Evolutionary conservation across 129 eudicot species (phyloP).

Genomic region (Ambrosia artemisiifolia): DNA sequence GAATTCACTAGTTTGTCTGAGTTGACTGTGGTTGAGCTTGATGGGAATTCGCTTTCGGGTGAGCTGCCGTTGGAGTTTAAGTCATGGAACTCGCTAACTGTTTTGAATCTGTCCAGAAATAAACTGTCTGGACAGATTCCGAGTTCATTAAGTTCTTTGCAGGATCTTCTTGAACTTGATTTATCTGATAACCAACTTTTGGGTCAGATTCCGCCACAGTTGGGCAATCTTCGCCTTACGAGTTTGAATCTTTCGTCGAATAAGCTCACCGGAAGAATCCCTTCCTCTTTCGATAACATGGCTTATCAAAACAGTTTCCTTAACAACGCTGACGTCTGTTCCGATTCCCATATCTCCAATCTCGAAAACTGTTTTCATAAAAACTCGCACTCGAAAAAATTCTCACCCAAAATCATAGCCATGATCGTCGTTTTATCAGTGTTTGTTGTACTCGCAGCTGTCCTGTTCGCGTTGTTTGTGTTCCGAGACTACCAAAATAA

Average conservation of each 20-base stretch:
- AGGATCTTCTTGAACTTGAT: conserved; percentile 69
- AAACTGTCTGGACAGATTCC: conserved; percentile 77
- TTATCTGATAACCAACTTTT: conserved; percentile 68
- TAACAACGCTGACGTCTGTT: conserved; percentile 69
- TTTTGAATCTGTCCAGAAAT: conserved; percentile 63
- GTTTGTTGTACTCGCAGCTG: conserved; percentile 31
- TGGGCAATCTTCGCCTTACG: conserved; percentile 50
- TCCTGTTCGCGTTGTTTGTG: conserved; percentile 36
- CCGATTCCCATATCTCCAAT: conserved; percentile 34
- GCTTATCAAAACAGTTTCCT: conserved; percentile 74
- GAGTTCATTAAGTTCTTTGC: conserved; percentile 43
- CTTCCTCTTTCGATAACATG: conserved; percentile 51
- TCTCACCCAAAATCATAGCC: conserved; percentile 52
- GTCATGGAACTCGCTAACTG: conserved; percentile 67
- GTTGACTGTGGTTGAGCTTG: conserved; percentile 50
- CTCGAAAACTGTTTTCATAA: conserved; percentile 44
- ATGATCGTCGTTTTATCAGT: conserved; percentile 47
- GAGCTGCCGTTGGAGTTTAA: conserved; percentile 50
- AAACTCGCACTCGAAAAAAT: conserved; percentile 25
- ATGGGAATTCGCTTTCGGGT: conserved; percentile 78
- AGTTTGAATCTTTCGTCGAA: conserved; percentile 75
- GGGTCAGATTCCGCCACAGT: conserved; percentile 68
- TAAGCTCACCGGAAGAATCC: conserved; percentile 61
- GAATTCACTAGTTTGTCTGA: conserved; percentile 55
- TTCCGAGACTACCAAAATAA: conserved; percentile 45